Evolutionary conservation across 2,329 filamentous ascomycete genomes (phyloP), one percentile per base, ranked within the genome.

Genomic region (Ustilaginoidea virens): DNA sequence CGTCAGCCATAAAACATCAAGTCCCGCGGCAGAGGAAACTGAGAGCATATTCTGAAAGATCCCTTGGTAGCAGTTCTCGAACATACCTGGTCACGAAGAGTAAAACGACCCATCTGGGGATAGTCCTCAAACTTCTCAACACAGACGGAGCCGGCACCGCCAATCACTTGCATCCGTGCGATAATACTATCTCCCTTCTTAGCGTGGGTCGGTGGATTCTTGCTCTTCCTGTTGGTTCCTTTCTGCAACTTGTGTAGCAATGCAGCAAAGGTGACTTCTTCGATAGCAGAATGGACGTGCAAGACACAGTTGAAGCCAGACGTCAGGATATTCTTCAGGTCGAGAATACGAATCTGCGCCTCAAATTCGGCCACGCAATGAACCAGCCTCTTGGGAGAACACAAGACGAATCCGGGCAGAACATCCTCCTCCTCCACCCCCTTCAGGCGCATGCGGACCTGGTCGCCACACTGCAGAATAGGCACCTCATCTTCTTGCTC

Each of bases 381-480:
- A 14, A 96, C 90, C 18, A 90, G 71, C 41, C 90, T 77, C 64
- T 92, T 92, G 12, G 83, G 81, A 18, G 85, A 92, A 63, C 90
- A 96, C 29, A 98, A 70, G 36, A 98, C 92, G 51, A 94, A 98
- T 7, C 90, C 90, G 1, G 87, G 87, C 39, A 87, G 61, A 42
- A 98, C 82, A 42, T 98, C 90, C 59, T 98, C 92, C 59, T 98
- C 90, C 61, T 98, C 92, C 10, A 92, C 80, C 43, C 90, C 90
- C 47, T 90, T 80, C 42, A 98, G 70, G 39, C 90, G 81, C 44
- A 96, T 61, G 33, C 90, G 82, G 29, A 96, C 76, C 57, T 98
- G 90, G 51, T 98, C 90, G 60, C 90, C 90, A 45, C 83, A 93
- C 42, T 85, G 82, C 13, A 79, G 83, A 33, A 74, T 68, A 6